phyloP scores from a whole-genome alignment of 441 rosid species.

The Raphanus hybrid region DNA sequence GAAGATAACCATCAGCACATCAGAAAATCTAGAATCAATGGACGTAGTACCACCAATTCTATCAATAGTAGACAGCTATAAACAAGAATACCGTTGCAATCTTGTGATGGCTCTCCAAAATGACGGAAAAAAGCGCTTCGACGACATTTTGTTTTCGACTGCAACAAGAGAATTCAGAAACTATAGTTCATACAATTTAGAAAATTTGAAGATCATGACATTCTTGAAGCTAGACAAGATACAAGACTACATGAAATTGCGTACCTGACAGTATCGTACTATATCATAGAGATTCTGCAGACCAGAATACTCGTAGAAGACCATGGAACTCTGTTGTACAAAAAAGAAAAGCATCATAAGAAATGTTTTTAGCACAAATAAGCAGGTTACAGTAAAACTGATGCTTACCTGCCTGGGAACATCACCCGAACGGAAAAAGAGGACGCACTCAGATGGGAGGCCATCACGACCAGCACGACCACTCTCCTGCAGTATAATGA shows the following conservation, averaged over 20 bases:
- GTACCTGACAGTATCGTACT: conserved; percentile 96
- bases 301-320: conserved; percentile 95
- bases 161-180: conserved; percentile 31
- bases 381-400: conserved; percentile 18
- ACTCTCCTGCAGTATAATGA: conserved; percentile 73
- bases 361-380: not conserved
- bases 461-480: conserved; percentile 99
- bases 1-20: conserved; percentile 22
- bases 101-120: conserved; percentile 90
- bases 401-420: conserved; percentile 87
- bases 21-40: conserved; percentile 23
- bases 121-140: conserved; percentile 79
- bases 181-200: not conserved
- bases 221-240: too few relatives aligned
- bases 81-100: conserved; percentile 75
- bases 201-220: not conserved
- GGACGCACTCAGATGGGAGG: conserved; percentile 89
- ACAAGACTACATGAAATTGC: not conserved
- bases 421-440: conserved; percentile 89
- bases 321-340: conserved; percentile 89
- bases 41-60: not conserved
- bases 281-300: conserved; percentile 93
- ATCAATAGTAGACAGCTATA: conserved; percentile 4
- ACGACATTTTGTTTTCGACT: conserved; percentile 89
- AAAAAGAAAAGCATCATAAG: conserved; percentile 29